Base-by-base conservation (phyloP, 306 rosid species). In the Vicia sativa region DNA sequence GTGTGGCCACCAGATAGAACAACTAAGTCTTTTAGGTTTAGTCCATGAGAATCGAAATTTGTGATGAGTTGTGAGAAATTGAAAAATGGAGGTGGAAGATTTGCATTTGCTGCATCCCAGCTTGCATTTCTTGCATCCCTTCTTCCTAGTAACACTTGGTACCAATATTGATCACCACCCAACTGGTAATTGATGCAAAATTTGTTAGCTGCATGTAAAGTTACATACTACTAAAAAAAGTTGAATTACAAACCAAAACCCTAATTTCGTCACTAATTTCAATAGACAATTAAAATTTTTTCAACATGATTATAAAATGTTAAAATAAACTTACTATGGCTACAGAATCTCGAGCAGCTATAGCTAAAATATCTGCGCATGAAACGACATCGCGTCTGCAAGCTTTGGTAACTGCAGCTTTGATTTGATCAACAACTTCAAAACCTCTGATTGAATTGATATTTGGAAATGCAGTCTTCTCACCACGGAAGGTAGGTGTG, bases 1-100 rank as follows among this genome's bases (percentile, higher is more conserved):
- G 82, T 76, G 76, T 84, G 89, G 23, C 66, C 86, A 5, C 87
- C 85, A 14, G 87, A 80, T 34, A 84, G 79, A 15, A 38, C 85
- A 35, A 84, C 88, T 21, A 84, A 54, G 65, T 80, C 83, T 9
- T 62, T 78, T 3, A 67, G 54, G 66, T 78, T 18, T 2, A 84
- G 49, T 0, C 85, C 88, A 12, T 78, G 85, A 13, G 83, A 38
- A 2, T 74, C 28, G 49, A 80, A 80, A 21, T 1, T 72, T 0
- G 72, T 2, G 31, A 84, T 52, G 18, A 84, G 85, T 53, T 63
- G 73, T 19, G 79, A 6, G 48, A 78, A 57, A 57, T 2, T 71
- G 9, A 69, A 46, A 55, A 44, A 58, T 35, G 83, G 73, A 0
- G 81, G 26, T 19, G 88, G 85, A 46, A 84, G 79, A 14, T 70